phyloP scores from a whole-genome alignment of 1,139 yeast genomes.

The Pichia cactophila region DNA sequence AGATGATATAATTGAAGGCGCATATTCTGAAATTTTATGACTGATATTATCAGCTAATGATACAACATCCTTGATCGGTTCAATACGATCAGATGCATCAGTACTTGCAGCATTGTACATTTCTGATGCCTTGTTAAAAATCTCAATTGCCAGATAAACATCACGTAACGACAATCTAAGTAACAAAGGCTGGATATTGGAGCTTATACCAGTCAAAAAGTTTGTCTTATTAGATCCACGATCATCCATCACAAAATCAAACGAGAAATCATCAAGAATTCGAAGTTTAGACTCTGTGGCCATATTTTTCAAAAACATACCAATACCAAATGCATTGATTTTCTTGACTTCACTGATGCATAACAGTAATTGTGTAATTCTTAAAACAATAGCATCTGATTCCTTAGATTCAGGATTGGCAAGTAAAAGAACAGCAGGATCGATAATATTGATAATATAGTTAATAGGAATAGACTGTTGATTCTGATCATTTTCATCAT shows the following conservation, averaged over 20 bases:
- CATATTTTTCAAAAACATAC: constrained; percentile 82
- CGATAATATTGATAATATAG: constrained; percentile 64
- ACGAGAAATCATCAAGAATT: constrained; percentile 81
- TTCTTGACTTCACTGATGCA: constrained; percentile 62
- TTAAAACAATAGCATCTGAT: constrained; percentile 87
- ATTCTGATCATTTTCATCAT: neutral
- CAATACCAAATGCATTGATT: constrained; percentile 69
- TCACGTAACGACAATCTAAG: constrained; percentile 82
- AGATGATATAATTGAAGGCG: constrained; percentile 51
- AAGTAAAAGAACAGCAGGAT: constrained; percentile 69
- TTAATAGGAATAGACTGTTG: neutral
- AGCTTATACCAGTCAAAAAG: constrained; percentile 55
- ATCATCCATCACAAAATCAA: constrained; percentile 66
- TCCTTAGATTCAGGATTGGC: constrained; percentile 67
- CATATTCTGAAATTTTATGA: constrained; percentile 50
- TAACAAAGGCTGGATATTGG: constrained; percentile 73
- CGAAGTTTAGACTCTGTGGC: constrained; percentile 56
- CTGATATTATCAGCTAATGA: constrained; percentile 50
- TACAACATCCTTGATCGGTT: neutral
- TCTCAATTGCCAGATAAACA: constrained; percentile 67
- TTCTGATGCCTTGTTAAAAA: constrained; percentile 64
- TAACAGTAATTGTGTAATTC: constrained; percentile 69
- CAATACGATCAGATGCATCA: constrained; percentile 1
- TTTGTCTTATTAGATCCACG: constrained; percentile 55
- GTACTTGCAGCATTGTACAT: constrained; percentile 34